Evolutionary conservation across 2,329 filamentous ascomycete species (phyloP), one percentile per base, ranked within the genome.

Genomic region (Davidsoniella eucalypti): DNA sequence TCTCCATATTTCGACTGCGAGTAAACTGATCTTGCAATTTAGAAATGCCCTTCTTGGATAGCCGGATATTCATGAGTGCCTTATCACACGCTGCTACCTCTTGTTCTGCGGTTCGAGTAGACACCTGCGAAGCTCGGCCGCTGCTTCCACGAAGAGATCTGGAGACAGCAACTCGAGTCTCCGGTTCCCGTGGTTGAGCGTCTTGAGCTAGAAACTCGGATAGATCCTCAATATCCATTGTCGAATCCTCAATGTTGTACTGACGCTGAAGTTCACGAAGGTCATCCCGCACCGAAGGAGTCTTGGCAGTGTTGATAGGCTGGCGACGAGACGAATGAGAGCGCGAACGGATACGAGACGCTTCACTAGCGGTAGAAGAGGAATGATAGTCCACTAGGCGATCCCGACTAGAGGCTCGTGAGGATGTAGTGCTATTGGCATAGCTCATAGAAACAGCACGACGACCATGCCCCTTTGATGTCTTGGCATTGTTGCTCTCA

Each of bases 161-260:
- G 8, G 29, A 33, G 12, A 36, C 39, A 12, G 25, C 38, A 49
- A 38, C 29, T 36, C 41, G 45, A 39, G 47, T 41, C 17, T 44
- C 39, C 10, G 38, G 37, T 36, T 45, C 36, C 4, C 17, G 16
- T 21, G 39, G 10, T 8, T 50, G 29, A 23, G 21, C 2, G 21
- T 23, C 21, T 9, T 46, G 18, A 2, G 26, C 39, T 23, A 76
- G 57, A 38, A 77, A 62, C 25, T 72, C 69, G 51, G 72, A 72
- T 26, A 78, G 63, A 54, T 78, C 72, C 44, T 78, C 75, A 39
- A 50, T 50, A n/a, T 50, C 48, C n/a, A 77, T 60, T 0, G 74
- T 78, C 1, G 72, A 75, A 56, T 78, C 75, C 16, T 78, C 74
- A 23, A 77, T 69, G 49, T 76, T 67, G 56, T 76, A 69, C 42